Base-by-base conservation (phyloP, 192 early-diverging fungal species). In the Coemansia sp. region DNA sequence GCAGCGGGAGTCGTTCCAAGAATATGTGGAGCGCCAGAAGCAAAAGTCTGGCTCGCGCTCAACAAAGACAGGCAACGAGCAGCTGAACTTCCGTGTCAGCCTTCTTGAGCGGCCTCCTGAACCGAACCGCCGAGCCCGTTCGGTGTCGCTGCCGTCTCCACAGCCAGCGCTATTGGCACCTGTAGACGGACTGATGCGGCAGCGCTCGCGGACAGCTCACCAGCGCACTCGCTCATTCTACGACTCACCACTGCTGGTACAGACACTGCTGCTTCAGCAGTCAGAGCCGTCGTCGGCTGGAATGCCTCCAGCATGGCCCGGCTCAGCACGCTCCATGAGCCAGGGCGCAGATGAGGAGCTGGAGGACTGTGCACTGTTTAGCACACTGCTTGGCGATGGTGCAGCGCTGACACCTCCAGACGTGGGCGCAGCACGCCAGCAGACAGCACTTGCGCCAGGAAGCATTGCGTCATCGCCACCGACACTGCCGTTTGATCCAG, bases 51-150 rank as follows among this genome's bases (percentile, higher is more conserved):
- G 28, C 32, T 41, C 45, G 28, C 45, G 51, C 18, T 15, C 67
- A 9, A 44, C 56, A 4, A 46, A 51, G 3, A 32, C 43, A 3
- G 74, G 67, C 37, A 58, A 51, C 39, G 67, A 70, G 38, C 74
- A 77, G 63, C 74, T 65, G 32, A 62, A 63, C 43, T 77, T 77
- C 63, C 74, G 74, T 20, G 74, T 77, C 56, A 70, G 74, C 34
- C 38, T 77, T 17, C 63, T 77, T 0, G 67, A 62, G 15, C 73
- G 67, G 39, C 36, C 38, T 31, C 40, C 56, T 5, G 55, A 16
- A 30, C 28, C 30, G 41, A 59, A 34, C 48, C 43, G 41, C 42
- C 61, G 58, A 18, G 16, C 62, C 3, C 58, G 73, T 10, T 68
- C 66, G 0, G 62, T 57, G 6, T 76, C 73, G 30, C 32, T 69